phyloP scores from a whole-genome alignment of 371 early-diverging fungal genomes.

The Chytridium lagenaria region DNA sequence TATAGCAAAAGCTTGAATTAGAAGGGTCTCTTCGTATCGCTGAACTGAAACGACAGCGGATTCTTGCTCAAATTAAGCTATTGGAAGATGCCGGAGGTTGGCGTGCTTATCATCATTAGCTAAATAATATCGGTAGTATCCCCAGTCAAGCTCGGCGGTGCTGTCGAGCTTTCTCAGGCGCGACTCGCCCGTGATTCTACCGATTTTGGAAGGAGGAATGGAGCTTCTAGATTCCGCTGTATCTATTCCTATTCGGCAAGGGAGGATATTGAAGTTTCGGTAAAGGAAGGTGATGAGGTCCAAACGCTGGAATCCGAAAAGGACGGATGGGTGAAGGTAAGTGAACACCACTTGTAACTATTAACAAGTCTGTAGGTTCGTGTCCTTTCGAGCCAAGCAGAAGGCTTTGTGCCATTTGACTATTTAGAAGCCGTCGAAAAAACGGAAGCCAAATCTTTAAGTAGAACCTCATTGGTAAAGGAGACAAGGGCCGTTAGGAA shows the following conservation, averaged over 20 bases:
- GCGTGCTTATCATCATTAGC: too few relatives aligned
- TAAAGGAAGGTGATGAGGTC: slow-evolving; percentile 73
- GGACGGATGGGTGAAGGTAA: slow-evolving; percentile 85
- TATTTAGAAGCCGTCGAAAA: slow-evolving; percentile 27
- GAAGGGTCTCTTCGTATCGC: slow-evolving; percentile 47
- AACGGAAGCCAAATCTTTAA: not conserved
- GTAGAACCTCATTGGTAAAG: not conserved
- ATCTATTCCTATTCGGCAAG: slow-evolving; percentile 80
- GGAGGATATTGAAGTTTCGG: slow-evolving; percentile 78
- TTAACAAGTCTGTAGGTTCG: slow-evolving; percentile 16
- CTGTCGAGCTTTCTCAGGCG: not conserved
- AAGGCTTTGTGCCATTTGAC: slow-evolving; percentile 72
- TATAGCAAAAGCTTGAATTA: slow-evolving; percentile 49
- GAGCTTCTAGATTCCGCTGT: slow-evolving; percentile 58
- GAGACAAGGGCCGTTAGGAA: not conserved
- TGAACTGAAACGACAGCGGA: slow-evolving; percentile 29
- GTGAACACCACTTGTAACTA: too few relatives aligned
- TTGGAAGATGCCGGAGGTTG: slow-evolving; percentile 26
- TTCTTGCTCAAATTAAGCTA: slow-evolving; percentile 36
- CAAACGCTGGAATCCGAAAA: slow-evolving; percentile 74
- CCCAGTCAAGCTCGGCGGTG: not conserved
- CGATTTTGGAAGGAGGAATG: not conserved
- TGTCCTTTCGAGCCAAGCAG: slow-evolving; percentile 39
- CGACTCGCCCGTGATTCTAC: not conserved
- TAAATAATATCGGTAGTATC: not conserved